A percentile compares a stretch with the other conserved stretches of the same genome.
Conservation (phyloP, 768 basidiomycete species). For the Sutorius australiensis region DNA sequence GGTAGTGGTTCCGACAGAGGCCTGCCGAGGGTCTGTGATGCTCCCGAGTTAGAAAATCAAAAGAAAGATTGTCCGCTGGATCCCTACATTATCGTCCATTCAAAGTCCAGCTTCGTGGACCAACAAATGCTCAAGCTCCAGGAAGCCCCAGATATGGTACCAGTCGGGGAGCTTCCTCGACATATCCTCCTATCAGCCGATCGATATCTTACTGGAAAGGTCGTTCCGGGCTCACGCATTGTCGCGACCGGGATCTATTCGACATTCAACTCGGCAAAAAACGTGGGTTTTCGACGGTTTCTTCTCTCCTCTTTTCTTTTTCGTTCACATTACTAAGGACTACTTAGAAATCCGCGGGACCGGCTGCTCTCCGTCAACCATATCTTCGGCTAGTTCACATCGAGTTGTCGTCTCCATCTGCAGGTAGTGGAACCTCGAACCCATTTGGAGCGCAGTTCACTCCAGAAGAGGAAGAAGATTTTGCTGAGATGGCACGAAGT, state of each 20-base stretch:
- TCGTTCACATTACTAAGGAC: not conserved
- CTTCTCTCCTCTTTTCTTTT: not conserved
- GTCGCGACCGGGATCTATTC: slow-evolving; percentile 96
- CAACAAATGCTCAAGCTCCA: slow-evolving; percentile 96
- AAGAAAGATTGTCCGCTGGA: slow-evolving; percentile 94
- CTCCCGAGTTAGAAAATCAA: slow-evolving; percentile 72
- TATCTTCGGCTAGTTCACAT: slow-evolving; percentile 93
- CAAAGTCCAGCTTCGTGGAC: slow-evolving; percentile 91
- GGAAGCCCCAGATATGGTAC: slow-evolving; percentile 99
- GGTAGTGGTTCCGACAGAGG: slow-evolving; percentile 82
- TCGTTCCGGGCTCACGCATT: slow-evolving; percentile 93
- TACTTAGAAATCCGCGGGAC: slow-evolving; percentile 69
- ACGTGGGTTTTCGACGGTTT: slow-evolving; percentile 43
- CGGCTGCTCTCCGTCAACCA: slow-evolving; percentile 87
- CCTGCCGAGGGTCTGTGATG: slow-evolving; percentile 85
- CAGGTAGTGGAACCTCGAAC: slow-evolving; percentile 68
- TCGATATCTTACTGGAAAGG: slow-evolving; percentile 85
- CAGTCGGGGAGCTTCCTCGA: slow-evolving; percentile 94
- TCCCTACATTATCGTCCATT: slow-evolving; percentile 93
- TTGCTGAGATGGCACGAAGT: slow-evolving; percentile 83
- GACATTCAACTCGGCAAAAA: slow-evolving; percentile 87
- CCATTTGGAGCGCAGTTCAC: slow-evolving; percentile 87
- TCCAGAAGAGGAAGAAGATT: slow-evolving; percentile 97
- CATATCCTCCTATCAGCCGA: slow-evolving; percentile 94
- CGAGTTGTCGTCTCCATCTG: slow-evolving; percentile 78